These are phyloP conservation scores for Sporothrix brasiliensis DNA, from an alignment of 2,329 filamentous ascomycete species.

Conservation along the genomic window DNA sequence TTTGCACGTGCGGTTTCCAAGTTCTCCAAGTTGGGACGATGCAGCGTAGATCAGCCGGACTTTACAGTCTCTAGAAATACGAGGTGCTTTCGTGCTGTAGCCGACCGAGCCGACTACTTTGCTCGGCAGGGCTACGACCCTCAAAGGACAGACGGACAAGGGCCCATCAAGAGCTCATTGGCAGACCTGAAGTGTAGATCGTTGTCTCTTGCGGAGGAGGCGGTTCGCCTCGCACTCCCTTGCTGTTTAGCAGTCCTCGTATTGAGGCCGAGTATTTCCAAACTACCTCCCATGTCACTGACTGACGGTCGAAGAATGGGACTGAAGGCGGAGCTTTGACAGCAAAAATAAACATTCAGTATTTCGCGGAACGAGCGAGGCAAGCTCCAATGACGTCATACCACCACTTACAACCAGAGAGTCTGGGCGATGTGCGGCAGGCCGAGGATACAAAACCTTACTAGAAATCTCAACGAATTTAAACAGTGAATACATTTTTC, in stretches of 20 bases:
- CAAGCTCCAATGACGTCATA: constrained; percentile 3
- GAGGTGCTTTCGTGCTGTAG: no score
- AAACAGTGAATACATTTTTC: no score
- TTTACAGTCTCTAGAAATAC: neutral
- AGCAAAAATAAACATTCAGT: neutral
- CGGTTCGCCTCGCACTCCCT: neutral
- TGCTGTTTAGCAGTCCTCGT: neutral
- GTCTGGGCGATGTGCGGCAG: neutral
- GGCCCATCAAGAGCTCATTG: neutral
- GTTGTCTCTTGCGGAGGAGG: neutral
- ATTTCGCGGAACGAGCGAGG: neutral
- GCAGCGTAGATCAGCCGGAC: constrained; percentile 9
- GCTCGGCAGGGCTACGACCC: neutral
- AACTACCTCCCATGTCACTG: no score
- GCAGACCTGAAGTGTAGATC: neutral
- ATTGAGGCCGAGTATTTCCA: neutral
- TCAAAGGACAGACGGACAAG: neutral
- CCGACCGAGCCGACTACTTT: neutral
- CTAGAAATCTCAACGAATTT: no score
- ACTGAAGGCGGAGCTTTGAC: neutral
- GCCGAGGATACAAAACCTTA: neutral
- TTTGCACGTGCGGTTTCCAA: neutral
- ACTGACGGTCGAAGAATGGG: no score
- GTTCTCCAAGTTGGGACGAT: neutral
- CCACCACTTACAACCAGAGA: neutral